phyloP scores from a whole-genome alignment of 176 grass and related monocot genomes.

The Oryza longistaminata region DNA sequence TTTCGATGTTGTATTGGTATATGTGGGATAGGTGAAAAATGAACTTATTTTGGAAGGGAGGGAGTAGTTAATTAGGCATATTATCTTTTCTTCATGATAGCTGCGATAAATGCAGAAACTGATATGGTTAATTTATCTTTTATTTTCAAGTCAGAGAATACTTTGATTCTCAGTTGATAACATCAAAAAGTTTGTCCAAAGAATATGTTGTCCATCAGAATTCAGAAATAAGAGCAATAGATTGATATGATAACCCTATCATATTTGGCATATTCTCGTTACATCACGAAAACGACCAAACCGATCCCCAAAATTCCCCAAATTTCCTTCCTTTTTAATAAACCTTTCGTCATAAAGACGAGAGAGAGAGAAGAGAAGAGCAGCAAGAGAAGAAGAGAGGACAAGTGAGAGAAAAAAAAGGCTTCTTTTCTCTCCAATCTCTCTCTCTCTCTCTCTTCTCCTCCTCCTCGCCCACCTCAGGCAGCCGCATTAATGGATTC shows the following conservation, averaged over 20 bases:
- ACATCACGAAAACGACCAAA: slow-evolving; percentile 36
- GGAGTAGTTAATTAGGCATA: slow-evolving; percentile 2
- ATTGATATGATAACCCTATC: slow-evolving; percentile 8
- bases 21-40: too few relatives aligned
- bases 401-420: not conserved
- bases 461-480: slow-evolving; percentile 28
- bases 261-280: not conserved
- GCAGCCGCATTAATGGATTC: slow-evolving; percentile 51
- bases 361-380: not conserved
- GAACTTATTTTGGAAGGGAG: too few relatives aligned
- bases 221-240: slow-evolving; percentile 11
- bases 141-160: slow-evolving; percentile 9
- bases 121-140: slow-evolving; percentile 22
- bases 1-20: too few relatives aligned
- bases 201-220: slow-evolving; percentile 17
- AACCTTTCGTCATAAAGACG: not conserved
- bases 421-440: not conserved
- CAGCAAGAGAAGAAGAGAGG: too few relatives aligned
- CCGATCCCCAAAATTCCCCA: not conserved
- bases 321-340: not conserved
- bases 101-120: not conserved
- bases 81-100: not conserved
- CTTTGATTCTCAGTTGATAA: slow-evolving; percentile 18
- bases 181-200: slow-evolving; percentile 5
- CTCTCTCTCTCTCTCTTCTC: not conserved